Evolutionary conservation across 2,329 filamentous ascomycete species (phyloP).

Genomic region (Fusarium beomiforme): DNA sequence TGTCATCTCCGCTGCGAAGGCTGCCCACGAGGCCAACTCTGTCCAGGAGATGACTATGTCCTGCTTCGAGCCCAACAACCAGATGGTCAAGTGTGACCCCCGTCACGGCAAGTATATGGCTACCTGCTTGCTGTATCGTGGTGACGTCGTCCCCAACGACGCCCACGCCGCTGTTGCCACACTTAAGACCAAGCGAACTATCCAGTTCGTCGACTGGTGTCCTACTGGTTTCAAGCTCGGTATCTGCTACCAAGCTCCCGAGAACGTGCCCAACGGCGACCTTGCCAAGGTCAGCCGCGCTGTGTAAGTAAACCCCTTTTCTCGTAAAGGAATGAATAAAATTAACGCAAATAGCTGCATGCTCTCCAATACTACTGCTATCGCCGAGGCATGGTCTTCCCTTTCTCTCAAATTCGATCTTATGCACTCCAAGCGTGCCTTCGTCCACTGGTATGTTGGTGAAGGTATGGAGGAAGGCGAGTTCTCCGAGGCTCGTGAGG

Average conservation of each 20-base stretch:
- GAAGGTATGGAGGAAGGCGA: constrained; percentile 99
- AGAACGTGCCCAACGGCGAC: constrained; percentile 96
- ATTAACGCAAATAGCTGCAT: constrained; percentile 75
- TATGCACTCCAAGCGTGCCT: constrained; percentile 99
- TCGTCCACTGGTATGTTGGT: constrained; percentile 99
- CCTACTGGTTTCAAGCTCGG: constrained; percentile 99
- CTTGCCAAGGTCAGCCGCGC: constrained; percentile 98
- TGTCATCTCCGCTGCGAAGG: constrained; percentile 94
- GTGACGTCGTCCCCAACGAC: constrained; percentile 97
- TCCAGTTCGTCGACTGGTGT: constrained; percentile 99
- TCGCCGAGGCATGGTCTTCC: constrained; percentile 97
- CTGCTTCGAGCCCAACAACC: constrained; percentile 99
- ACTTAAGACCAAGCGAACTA: constrained; percentile 99
- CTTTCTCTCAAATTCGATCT: constrained; percentile 99
- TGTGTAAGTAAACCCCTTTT: constrained; percentile 74
- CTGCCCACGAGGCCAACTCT: constrained; percentile 96
- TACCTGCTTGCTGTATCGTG: constrained; percentile 96
- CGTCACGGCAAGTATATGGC: constrained; percentile 99
- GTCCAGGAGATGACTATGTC: constrained; percentile 98
- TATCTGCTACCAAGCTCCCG: constrained; percentile 99
- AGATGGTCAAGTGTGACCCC: constrained; percentile 99
- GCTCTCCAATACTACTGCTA: constrained; percentile 98
- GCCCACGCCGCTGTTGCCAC: constrained; percentile 91
- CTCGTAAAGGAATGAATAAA: not conserved
- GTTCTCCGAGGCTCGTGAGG: constrained; percentile 98